A percentile compares a stretch with the other conserved stretches of the same genome.
Conservation (phyloP, 1,284 basidiomycete genomes). For the Melampsora occidentalis region DNA sequence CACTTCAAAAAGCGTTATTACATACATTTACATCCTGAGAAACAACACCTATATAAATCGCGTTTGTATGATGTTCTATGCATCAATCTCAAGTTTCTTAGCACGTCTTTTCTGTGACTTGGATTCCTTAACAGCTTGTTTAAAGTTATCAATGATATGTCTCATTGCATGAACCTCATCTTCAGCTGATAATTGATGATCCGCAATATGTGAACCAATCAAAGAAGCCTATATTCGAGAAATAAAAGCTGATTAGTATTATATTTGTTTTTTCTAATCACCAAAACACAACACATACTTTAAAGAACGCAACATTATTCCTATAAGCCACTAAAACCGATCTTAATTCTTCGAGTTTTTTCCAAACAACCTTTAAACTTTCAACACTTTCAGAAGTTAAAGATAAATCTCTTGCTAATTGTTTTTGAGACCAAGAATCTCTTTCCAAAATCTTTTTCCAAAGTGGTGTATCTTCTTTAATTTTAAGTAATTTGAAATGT, state of each 20-base stretch:
- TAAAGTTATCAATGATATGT: conserved; percentile 48
- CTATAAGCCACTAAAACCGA: conserved; percentile 45
- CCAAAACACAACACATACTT: too few relatives aligned
- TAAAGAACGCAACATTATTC: conserved; percentile 44
- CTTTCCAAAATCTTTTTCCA: conserved; percentile 42
- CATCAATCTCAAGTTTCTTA: not conserved
- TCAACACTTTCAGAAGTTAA: conserved; percentile 47
- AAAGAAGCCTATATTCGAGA: conserved; percentile 46
- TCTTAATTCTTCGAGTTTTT: conserved; percentile 47
- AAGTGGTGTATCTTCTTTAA: conserved; percentile 41
- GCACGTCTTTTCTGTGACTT: not conserved
- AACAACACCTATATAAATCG: too few relatives aligned
- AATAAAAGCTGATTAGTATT: not conserved
- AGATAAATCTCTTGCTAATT: conserved; percentile 47
- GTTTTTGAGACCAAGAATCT: conserved; percentile 44
- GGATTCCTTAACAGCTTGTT: conserved; percentile 45
- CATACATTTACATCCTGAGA: too few relatives aligned
- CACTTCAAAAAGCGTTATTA: too few relatives aligned
- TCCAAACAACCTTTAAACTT: conserved; percentile 44
- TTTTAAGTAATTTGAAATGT: conserved; percentile 29
- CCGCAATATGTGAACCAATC: conserved; percentile 48
- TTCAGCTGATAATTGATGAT: conserved; percentile 46
- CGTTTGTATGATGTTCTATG: not conserved
- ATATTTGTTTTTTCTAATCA: too few relatives aligned
- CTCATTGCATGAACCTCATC: conserved; percentile 48